These are phyloP conservation scores for Acanthamoeba castellanii DNA, from an alignment of 208 protist genomes.

Conservation along the genomic window DNA sequence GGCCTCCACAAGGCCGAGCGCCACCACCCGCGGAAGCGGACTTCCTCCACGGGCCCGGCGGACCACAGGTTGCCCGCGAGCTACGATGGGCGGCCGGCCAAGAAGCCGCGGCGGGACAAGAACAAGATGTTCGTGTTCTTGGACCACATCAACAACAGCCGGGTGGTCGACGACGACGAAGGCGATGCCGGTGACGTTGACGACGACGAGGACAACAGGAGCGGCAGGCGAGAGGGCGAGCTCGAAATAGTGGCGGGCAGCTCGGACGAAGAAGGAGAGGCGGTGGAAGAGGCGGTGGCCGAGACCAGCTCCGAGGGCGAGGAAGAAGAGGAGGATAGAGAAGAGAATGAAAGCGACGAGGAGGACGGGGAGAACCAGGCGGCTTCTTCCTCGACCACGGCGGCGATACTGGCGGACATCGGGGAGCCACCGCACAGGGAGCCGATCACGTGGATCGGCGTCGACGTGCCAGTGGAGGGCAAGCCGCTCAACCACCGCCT, in stretches of 20 bases:
- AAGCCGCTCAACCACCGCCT: background rate
- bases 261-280: slow-evolving; percentile 6
- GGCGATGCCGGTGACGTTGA: background rate
- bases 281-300: background rate
- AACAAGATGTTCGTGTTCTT: slow-evolving; percentile 15
- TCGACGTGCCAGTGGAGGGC: background rate
- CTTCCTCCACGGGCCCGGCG: too few relatives aligned
- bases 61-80: too few relatives aligned
- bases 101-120: background rate
- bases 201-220: background rate
- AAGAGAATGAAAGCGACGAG: background rate
- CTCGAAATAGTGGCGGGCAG: background rate
- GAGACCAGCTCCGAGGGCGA: background rate
- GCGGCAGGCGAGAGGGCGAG: background rate
- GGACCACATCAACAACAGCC: slow-evolving; percentile 36
- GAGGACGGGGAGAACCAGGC: background rate
- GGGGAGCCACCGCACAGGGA: background rate
- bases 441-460: background rate
- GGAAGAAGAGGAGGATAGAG: background rate
- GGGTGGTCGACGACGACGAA: background rate
- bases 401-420: background rate
- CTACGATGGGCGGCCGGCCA: background rate
- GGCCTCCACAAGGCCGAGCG: too few relatives aligned
- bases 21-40: too few relatives aligned
- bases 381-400: background rate